A percentile compares a stretch with the other conserved stretches of the same genome.
Evolutionary conservation across 306 rosid species (phyloP).

Genomic region (Benincasa hispida): DNA sequence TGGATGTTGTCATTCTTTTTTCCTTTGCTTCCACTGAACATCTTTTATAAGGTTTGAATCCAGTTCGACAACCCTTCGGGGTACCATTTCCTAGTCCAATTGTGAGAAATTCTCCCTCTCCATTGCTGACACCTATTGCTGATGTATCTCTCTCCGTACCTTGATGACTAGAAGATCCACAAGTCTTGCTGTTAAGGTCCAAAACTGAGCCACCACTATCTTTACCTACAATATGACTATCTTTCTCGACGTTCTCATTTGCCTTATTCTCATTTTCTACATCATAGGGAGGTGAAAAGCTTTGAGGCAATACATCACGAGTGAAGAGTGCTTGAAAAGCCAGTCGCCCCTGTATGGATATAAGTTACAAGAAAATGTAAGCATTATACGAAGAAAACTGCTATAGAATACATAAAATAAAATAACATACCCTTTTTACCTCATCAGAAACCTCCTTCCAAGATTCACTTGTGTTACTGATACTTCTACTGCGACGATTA

Average conservation of each 20-base stretch:
- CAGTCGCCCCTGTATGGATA: conserved; percentile 48
- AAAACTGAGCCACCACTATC: conserved; percentile 10
- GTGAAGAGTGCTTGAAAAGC: conserved; percentile 87
- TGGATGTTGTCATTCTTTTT: conserved; percentile 26
- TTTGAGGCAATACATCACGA: conserved; percentile 74
- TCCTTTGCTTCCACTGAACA: conserved; percentile 74
- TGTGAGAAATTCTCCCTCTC: conserved; percentile 38
- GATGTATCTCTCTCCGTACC: conserved; percentile 22
- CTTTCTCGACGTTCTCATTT: conserved; percentile 18
- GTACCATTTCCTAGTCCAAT: conserved; percentile 61
- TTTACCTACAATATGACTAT: conserved; percentile 7
- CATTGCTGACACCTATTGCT: conserved; percentile 20
- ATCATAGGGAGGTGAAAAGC: conserved; percentile 71
- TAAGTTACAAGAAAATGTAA: conserved; percentile 18
- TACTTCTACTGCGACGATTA: conserved; percentile 47
- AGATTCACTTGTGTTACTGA: conserved; percentile 42
- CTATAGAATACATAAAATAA: not conserved
- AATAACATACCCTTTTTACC: conserved; percentile 28
- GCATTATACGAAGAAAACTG: conserved; percentile 9
- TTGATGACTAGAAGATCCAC: conserved; percentile 17
- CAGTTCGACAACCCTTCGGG: conserved; percentile 57
- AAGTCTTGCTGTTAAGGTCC: conserved; percentile 28
- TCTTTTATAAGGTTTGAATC: conserved; percentile 93
- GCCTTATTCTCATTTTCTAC: conserved; percentile 22
- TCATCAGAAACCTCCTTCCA: conserved; percentile 95